Percentiles rank a stretch among this genome's conserved stretches.
Evolutionary conservation across 2,329 filamentous ascomycete genomes (phyloP).

Genomic region (Pseudogymnoascus sp.): DNA sequence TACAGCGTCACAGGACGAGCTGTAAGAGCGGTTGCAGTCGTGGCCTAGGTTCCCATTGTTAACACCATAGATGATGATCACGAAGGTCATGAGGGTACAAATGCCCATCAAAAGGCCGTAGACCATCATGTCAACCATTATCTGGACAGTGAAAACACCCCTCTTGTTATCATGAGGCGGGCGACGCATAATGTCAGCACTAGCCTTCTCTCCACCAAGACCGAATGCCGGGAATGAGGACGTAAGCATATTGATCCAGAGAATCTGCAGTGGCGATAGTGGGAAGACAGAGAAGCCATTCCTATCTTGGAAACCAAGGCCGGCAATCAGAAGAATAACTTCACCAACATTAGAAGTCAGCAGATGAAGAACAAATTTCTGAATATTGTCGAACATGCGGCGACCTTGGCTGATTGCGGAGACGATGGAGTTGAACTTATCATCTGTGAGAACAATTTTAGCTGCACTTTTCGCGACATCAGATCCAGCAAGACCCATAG

Average conservation of each 20-base stretch:
- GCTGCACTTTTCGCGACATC: conserved; percentile 58
- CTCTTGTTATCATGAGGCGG: conserved; percentile 43
- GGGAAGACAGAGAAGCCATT: conserved; percentile 48
- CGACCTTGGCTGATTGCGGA: conserved; percentile 45
- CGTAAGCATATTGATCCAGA: conserved; percentile 59
- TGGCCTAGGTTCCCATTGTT: conserved; percentile 42
- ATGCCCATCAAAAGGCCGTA: conserved; percentile 44
- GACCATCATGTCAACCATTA: conserved; percentile 45
- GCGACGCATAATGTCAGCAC: conserved; percentile 44
- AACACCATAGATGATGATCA: conserved; percentile 44
- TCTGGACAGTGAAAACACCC: conserved; percentile 44
- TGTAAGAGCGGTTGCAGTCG: conserved; percentile 45
- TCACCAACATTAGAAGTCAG: conserved; percentile 49
- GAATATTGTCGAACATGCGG: conserved; percentile 47
- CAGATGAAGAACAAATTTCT: conserved; percentile 49
- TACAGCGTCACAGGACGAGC: conserved; percentile 41
- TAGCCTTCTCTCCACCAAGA: conserved; percentile 47
- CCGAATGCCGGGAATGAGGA: conserved; percentile 53
- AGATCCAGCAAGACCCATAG: conserved; percentile 54
- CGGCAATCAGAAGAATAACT: conserved; percentile 48
- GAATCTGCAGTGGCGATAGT: conserved; percentile 49
- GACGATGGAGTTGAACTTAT: conserved; percentile 47
- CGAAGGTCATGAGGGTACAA: conserved; percentile 41
- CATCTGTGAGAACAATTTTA: conserved; percentile 45
- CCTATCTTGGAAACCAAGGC: conserved; percentile 48